Percentiles rank a stretch among this genome's conserved stretches.
phyloP scores from a whole-genome alignment of 768 basidiomycete genomes.

The Hygrophorus russula region DNA sequence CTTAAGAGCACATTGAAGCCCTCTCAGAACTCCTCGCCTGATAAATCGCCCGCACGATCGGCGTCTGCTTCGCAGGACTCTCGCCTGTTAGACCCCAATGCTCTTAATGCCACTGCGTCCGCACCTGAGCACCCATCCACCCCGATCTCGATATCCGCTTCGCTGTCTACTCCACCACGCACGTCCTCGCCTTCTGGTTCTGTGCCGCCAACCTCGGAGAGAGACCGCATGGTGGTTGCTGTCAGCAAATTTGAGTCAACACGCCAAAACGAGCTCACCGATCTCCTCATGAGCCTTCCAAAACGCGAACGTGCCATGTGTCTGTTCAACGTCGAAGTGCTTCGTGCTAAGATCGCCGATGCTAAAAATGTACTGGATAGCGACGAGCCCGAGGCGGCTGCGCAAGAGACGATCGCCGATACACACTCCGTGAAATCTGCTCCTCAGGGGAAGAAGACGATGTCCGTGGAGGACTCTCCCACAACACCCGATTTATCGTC shows the following conservation, averaged over 20 bases:
- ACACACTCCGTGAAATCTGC: constrained; percentile 12
- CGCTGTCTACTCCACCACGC: constrained; percentile 71
- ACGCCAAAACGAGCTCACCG: constrained; percentile 55
- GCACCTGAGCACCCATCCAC: constrained; percentile 89
- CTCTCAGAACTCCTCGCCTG: constrained; percentile 27
- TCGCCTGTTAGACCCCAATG: constrained; percentile 49
- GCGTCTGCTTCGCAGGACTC: constrained; percentile 52
- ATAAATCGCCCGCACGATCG: constrained; percentile 36
- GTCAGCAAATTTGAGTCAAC: constrained; percentile 52
- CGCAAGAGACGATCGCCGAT: constrained; percentile 13
- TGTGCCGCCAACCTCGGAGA: constrained; percentile 49
- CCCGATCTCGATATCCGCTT: constrained; percentile 66
- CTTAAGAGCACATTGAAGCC: constrained; percentile 23
- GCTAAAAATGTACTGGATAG: constrained; percentile 76
- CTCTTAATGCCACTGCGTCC: constrained; percentile 64
- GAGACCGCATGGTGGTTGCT: constrained; percentile 61
- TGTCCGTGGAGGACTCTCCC: constrained; percentile 39
- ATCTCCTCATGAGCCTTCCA: constrained; percentile 74
- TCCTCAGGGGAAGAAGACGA: constrained; percentile 42
- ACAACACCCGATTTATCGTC: constrained; percentile 72
- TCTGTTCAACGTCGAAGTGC: constrained; percentile 75
- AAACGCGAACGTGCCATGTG: constrained; percentile 89
- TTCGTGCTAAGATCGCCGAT: constrained; percentile 67
- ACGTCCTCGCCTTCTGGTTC: constrained; percentile 74
- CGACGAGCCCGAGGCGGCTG: constrained; percentile 39